These are phyloP conservation scores for Olyra latifolia DNA, from an alignment of 176 grass and related monocot species.

Conservation along the genomic window DNA sequence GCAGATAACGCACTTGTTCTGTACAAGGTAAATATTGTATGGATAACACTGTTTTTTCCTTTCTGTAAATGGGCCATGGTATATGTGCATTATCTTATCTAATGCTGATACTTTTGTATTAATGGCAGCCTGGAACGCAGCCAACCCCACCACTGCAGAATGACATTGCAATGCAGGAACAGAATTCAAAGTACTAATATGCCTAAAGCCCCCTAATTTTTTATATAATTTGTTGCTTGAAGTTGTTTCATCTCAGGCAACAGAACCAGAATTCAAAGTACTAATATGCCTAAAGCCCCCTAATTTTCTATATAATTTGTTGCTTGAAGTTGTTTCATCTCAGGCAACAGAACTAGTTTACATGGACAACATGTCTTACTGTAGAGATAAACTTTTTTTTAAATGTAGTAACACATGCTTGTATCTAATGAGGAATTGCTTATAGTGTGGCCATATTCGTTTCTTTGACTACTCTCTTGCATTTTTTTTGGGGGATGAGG, in stretches of 20 bases:
- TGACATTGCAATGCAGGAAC: constrained; percentile 51
- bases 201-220: constrained; percentile 4
- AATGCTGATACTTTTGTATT: constrained; percentile 41
- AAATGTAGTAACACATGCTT: neutral
- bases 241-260: neutral
- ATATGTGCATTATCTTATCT: constrained; percentile 1
- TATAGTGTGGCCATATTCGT: neutral
- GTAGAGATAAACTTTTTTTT: constrained; percentile 1
- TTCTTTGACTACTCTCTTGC: constrained; percentile 2
- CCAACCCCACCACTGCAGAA: constrained; percentile 50
- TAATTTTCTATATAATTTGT: neutral
- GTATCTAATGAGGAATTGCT: constrained; percentile 1
- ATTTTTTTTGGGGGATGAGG: neutral
- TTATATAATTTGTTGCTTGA: neutral
- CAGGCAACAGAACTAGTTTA: neutral
- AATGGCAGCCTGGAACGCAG: constrained; percentile 61
- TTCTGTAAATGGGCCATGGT: neutral
- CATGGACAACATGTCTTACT: constrained; percentile 19
- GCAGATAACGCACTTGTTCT: constrained; percentile 75
- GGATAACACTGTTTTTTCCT: neutral
- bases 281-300: constrained; percentile 16
- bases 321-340: neutral
- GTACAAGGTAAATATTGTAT: constrained; percentile 79
- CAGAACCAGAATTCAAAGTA: constrained; percentile 99
- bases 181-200: constrained; percentile 87